Conservation (phyloP, 345 rosid species). For the Salix arbutifolia region DNA sequence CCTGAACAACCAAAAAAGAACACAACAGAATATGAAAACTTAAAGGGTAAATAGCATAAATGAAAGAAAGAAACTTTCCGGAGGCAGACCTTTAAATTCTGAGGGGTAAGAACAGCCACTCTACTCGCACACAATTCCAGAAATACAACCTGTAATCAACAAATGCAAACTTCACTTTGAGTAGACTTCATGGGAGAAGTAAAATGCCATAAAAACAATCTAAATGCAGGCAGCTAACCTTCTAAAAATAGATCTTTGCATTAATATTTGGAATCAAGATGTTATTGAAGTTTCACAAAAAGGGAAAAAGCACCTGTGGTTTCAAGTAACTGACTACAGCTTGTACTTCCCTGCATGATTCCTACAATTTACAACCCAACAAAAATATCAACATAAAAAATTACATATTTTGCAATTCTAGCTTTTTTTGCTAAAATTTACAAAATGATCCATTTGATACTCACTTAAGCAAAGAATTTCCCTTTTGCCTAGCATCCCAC, state of each 20-base stretch:
- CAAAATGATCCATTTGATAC: not conserved
- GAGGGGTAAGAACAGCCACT: slow-evolving; percentile 66
- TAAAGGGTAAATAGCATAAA: not conserved
- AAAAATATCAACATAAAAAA: not conserved
- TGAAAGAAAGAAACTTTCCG: not conserved
- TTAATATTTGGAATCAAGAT: slow-evolving; percentile 11
- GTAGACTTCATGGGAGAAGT: not conserved
- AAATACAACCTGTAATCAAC: slow-evolving; percentile 68
- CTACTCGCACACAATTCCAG: slow-evolving; percentile 90
- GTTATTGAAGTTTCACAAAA: slow-evolving; percentile 19
- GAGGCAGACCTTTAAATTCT: slow-evolving; percentile 63
- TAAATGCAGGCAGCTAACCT: slow-evolving; percentile 22
- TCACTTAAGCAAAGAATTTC: not conserved
- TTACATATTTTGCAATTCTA: not conserved
- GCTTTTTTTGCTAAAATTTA: not conserved
- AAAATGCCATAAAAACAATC: not conserved
- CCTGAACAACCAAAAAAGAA: slow-evolving; percentile 42
- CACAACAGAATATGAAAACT: not conserved
- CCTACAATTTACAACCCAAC: slow-evolving; percentile 41
- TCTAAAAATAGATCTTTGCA: slow-evolving; percentile 16
- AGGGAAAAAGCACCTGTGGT: slow-evolving; percentile 69
- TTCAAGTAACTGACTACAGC: slow-evolving; percentile 66
- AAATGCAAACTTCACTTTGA: not conserved
- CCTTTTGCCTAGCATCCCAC: not conserved
- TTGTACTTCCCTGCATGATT: slow-evolving; percentile 80